Conservation (phyloP, 345 rosid species). For the Passiflora organensis region DNA sequence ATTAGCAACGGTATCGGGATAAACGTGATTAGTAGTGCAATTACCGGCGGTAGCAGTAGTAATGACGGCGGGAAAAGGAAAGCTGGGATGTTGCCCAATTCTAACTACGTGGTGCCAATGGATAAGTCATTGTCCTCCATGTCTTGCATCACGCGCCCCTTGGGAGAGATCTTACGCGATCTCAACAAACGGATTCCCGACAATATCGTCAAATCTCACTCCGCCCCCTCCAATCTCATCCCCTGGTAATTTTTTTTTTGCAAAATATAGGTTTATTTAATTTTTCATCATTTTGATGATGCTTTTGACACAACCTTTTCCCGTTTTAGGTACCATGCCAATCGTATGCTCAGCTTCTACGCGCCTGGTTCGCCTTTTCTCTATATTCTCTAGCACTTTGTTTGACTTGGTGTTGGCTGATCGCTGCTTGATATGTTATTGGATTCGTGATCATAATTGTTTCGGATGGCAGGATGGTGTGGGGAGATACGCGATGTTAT, state of each 20-base stretch:
- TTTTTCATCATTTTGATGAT: neutral
- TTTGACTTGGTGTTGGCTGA: no score
- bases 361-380: constrained; percentile 68
- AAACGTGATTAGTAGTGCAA: neutral
- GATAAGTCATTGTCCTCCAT: constrained; percentile 62
- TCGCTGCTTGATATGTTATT: neutral
- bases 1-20: no score
- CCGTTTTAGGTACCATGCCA: constrained; percentile 76
- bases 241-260: constrained; percentile 50
- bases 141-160: constrained; percentile 79
- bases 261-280: neutral
- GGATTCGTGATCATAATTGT: neutral
- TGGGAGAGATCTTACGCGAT: constrained; percentile 91
- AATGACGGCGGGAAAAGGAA: constrained; percentile 41
- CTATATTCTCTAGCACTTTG: neutral
- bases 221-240: constrained; percentile 44
- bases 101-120: constrained; percentile 91
- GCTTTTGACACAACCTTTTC: neutral
- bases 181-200: constrained; percentile 95
- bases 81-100: constrained; percentile 52
- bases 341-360: constrained; percentile 94
- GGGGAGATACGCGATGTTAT: constrained; percentile 97
- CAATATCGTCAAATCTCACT: constrained; percentile 54
- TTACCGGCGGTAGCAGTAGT: constrained; percentile 21
- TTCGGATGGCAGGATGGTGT: constrained; percentile 68